A percentile compares a stretch with the other conserved stretches of the same genome.
These are phyloP conservation scores for Moricandia moricandioides DNA, from an alignment of 345 rosid genomes.

Conservation along the genomic window DNA sequence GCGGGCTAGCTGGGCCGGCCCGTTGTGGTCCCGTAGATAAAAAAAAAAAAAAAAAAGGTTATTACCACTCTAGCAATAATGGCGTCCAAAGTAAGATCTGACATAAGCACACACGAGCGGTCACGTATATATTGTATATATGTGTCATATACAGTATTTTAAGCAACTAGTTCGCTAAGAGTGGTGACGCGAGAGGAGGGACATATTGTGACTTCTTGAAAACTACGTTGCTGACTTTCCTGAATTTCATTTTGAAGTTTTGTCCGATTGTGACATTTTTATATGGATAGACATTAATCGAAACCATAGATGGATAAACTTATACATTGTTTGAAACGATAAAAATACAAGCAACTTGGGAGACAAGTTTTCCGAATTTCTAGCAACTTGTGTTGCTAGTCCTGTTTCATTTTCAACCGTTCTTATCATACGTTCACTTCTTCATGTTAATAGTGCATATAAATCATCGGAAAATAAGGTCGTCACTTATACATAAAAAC, in stretches of 20 bases:
- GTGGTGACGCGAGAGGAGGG: conserved; percentile 18
- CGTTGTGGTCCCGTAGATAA: too few relatives aligned
- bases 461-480: too few relatives aligned
- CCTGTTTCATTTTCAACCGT: conserved; percentile 1
- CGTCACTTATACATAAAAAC: not conserved
- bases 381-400: conserved; percentile 11
- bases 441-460: not conserved
- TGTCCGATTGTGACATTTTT: conserved; percentile 2
- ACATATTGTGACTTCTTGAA: conserved; percentile 25
- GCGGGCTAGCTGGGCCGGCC: too few relatives aligned
- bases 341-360: not conserved
- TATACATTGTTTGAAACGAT: not conserved
- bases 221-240: conserved; percentile 33
- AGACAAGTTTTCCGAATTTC: conserved; percentile 5
- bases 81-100: conserved; percentile 11
- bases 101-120: not conserved
- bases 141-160: conserved; percentile 9
- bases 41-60: too few relatives aligned
- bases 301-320: not conserved
- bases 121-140: not conserved
- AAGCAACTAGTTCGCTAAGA: conserved; percentile 12
- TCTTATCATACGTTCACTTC: not conserved
- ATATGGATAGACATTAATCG: not conserved
- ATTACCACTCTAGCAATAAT: not conserved
- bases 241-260: not conserved